Conservation (phyloP, 2,329 filamentous ascomycete genomes). For the Stromatinia cepivora region DNA sequence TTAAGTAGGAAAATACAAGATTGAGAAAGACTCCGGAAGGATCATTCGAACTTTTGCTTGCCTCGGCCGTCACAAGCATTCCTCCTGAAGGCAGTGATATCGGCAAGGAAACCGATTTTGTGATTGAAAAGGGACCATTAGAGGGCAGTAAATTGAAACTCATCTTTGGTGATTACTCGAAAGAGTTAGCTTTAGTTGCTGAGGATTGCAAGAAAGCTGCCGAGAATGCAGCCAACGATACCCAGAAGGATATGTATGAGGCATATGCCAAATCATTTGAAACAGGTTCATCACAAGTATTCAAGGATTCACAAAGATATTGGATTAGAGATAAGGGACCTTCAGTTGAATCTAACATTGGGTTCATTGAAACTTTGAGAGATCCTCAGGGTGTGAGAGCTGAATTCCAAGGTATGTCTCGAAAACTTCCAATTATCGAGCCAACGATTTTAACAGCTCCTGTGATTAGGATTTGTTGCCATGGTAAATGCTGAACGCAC, state of each 20-base stretch:
- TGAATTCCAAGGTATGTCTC: constrained; percentile 70
- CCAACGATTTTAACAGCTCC: not conserved
- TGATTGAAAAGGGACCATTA: constrained; percentile 58
- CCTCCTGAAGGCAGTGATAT: constrained; percentile 66
- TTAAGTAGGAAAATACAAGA: constrained; percentile 67
- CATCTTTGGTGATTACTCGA: constrained; percentile 71
- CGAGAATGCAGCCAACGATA: constrained; percentile 70
- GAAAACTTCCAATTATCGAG: not conserved
- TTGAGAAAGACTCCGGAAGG: constrained; percentile 65
- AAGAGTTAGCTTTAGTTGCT: constrained; percentile 69
- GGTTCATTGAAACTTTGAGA: constrained; percentile 83
- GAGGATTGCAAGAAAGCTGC: constrained; percentile 67
- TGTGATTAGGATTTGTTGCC: constrained; percentile 59
- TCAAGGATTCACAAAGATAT: constrained; percentile 76
- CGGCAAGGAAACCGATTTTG: constrained; percentile 63
- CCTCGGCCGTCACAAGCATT: constrained; percentile 62
- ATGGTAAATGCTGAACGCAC: constrained; percentile 91
- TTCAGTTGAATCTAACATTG: constrained; percentile 76
- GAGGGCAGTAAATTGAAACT: constrained; percentile 69
- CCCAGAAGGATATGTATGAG: constrained; percentile 69
- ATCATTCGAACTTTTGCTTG: constrained; percentile 72
- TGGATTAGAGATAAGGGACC: constrained; percentile 86
- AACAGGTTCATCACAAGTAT: constrained; percentile 71
- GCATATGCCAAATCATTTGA: constrained; percentile 76
- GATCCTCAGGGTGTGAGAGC: constrained; percentile 79